Evolutionary conservation across 306 rosid species (phyloP).

Genomic region (Biancaea sappan): DNA sequence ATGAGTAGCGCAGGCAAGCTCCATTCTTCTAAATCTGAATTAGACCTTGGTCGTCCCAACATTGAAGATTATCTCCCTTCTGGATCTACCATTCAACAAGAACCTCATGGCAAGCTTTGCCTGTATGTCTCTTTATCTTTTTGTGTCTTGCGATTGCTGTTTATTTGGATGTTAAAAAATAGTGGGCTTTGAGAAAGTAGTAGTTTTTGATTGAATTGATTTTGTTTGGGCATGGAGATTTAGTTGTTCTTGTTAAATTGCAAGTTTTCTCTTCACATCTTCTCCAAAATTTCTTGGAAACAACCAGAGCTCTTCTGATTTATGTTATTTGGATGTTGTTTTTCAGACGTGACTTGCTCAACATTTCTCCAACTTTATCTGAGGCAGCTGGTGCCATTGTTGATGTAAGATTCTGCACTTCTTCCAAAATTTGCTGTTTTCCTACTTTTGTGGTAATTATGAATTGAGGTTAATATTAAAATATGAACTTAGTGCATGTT

Average conservation of each 20-base stretch:
- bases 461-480: background rate
- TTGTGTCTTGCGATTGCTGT: background rate
- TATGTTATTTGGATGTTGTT: background rate
- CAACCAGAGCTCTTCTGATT: background rate
- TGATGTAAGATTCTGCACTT: constrained; percentile 54
- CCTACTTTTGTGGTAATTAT: constrained; percentile 4
- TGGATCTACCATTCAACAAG: constrained; percentile 71
- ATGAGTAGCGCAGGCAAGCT: constrained; percentile 43
- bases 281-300: background rate
- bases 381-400: constrained; percentile 92
- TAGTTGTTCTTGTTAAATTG: background rate
- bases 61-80: constrained; percentile 86
- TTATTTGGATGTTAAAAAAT: background rate
- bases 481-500: background rate
- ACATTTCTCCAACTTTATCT: constrained; percentile 74
- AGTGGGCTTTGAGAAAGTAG: background rate
- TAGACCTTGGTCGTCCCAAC: constrained; percentile 86
- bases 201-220: background rate
- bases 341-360: constrained; percentile 80
- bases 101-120: constrained; percentile 67
- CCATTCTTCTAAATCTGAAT: constrained; percentile 62
- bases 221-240: background rate
- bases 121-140: constrained; percentile 46
- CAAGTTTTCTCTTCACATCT: background rate
- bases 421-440: background rate